Evolutionary conservation across 1,139 yeast genomes (phyloP), one percentile per base, ranked within the genome.

Genomic region (Ogataea hybrid): DNA sequence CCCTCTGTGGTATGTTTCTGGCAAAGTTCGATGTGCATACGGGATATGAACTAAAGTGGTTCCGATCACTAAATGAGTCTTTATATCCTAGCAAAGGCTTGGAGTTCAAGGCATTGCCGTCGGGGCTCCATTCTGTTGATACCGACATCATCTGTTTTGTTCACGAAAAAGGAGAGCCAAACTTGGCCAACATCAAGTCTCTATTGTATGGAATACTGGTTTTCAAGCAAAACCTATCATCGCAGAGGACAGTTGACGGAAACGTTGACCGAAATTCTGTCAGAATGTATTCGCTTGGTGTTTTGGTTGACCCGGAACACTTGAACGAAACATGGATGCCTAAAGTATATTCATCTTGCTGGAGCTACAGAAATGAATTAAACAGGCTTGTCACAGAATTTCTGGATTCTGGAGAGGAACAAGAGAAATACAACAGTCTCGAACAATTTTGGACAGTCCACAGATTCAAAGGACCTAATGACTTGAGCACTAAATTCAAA

Each of bases 41-140:
- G 1, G 94, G 94, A 7, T 80, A 82, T 58, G 75, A 73, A 41
- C 53, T 81, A 37, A 72, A 71, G 32, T 83, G 87, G 87, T 65
- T 70, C 27, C 64, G 66, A 38, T 53, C 67, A 1, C 35, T 58
- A 3, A 51, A 55, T 29, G 51, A 56, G n/a, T 21, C 38, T 2
- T 18, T 48, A 7, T 62, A 67, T 21, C 51, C 59, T 3, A 43
- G 67, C 18, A 56, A 64, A 22, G 69, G 69, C n/a, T 54, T 87
- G 15, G 96, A 89, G 60, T 87, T 75, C 63, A 82, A 84, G 52
- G 72, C 81, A 10, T 65, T 89, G 41, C 96, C 96, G 1, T 83
- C 94, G 0, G 96, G 96, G 1, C 70, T 87, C n/a, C 96, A 88
- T 58, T 77, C 80, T 30, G 70, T 69, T 20, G 60, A 62, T 10